Evolutionary conservation across 2,329 filamentous ascomycete genomes (phyloP), one percentile per base, ranked within the genome.

Genomic region (Westerdykella ornata): DNA sequence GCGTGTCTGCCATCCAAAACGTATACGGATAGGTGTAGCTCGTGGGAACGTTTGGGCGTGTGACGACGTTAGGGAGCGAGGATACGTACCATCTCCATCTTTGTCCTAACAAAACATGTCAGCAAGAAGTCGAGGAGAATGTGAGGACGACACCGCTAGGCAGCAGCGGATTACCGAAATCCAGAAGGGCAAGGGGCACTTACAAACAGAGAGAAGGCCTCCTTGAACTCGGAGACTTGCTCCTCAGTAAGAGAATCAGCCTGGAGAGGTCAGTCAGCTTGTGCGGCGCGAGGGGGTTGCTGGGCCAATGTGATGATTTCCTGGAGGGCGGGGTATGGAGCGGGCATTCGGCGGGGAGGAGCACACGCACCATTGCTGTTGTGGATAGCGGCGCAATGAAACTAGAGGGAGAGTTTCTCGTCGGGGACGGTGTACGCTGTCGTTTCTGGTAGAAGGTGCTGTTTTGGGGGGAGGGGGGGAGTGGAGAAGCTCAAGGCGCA

Each of bases 171-270:
- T 14, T 31, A 36, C 29, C 11, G 39, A 42, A 29, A 16, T 33
- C 4, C 22, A 26, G 31, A 31, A 28, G 20, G 38, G 36, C 39
- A 47, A 42, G 29, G 33, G 34, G 46, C 41, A 82, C 92, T 84
- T 84, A 98, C 92, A 73, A 98, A 98, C 56, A 98, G 87, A 70
- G 92, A 98, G 76, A 98, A 98, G 42, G 92, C 92, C 77, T 98
- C 92, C 85, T 97, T 98, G 80, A 97, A 98, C 77, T 98, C 92
- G 69, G 92, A 97, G 70, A 98, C 92, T 81, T 98, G 92, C 77
- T 98, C 92, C 80, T 98, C 92, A 62, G 92, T 97, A 67, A 98
- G 84, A 71, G 90, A 90, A 71, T 98, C 92, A 70, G 90, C 90
- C 90, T 97, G 69, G 44, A 37, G 26, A 18, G 41, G 36, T 8